Conservation (phyloP, 2,329 filamentous ascomycete species). For the Intubia oerlemansii region DNA sequence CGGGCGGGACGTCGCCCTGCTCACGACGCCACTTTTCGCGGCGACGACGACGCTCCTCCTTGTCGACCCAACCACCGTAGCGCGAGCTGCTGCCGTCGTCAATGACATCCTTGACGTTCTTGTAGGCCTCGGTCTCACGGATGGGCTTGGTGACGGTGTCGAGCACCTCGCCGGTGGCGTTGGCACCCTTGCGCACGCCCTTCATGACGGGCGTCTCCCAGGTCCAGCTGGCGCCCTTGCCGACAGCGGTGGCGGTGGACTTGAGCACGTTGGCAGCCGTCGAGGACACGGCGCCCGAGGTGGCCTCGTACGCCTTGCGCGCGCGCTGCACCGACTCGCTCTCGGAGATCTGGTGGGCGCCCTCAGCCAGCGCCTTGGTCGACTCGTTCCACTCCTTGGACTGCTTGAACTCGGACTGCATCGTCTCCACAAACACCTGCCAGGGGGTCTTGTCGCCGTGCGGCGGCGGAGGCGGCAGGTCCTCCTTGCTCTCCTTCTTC, state of each 20-base stretch:
- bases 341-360: constrained; percentile 78
- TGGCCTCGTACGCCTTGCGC: constrained; percentile 67
- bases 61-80: constrained; percentile 93
- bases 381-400: constrained; percentile 99
- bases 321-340: constrained; percentile 79
- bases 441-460: constrained; percentile 97
- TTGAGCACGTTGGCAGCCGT: constrained; percentile 67
- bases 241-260: constrained; percentile 66
- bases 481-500: constrained; percentile 30
- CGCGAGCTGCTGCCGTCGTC: constrained; percentile 91
- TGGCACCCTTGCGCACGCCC: constrained; percentile 70
- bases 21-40: constrained; percentile 54
- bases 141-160: constrained; percentile 93
- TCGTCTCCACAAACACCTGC: constrained; percentile 97
- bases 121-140: constrained; percentile 83
- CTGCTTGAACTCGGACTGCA: constrained; percentile 80
- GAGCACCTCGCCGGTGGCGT: constrained; percentile 63
- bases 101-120: constrained; percentile 85
- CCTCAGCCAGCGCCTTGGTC: constrained; percentile 79
- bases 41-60: constrained; percentile 71
- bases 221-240: constrained; percentile 84
- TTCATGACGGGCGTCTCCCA: constrained; percentile 93
- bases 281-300: constrained; percentile 61
- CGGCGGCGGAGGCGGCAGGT: constrained; percentile 69
- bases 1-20: constrained; percentile 24